Conservation (phyloP, 1,284 basidiomycete genomes). For the Papiliotrema nemorosa region DNA sequence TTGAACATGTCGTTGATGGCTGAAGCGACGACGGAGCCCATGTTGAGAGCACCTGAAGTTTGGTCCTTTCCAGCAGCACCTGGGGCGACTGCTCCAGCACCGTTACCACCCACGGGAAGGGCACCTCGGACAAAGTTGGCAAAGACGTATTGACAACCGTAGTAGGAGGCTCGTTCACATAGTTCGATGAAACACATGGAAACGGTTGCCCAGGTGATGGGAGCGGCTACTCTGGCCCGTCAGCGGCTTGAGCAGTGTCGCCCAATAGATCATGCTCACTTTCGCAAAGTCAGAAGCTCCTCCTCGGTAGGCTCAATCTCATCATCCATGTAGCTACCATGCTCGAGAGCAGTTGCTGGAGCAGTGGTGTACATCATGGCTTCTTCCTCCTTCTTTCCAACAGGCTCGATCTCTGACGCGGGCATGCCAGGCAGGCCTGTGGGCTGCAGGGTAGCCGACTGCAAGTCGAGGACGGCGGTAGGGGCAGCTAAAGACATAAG, state of each 20-base stretch:
- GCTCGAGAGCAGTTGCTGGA: too few relatives aligned
- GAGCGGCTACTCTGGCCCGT: conserved; percentile 6
- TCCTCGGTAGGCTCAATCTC: conserved; percentile 9
- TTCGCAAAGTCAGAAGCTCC: conserved; percentile 6
- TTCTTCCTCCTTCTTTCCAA: too few relatives aligned
- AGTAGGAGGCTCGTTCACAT: conserved; percentile 16
- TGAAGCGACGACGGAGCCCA: conserved; percentile 27
- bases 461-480: too few relatives aligned
- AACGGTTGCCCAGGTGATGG: conserved; percentile 10
- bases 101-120: conserved; percentile 61
- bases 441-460: too few relatives aligned
- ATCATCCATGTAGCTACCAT: conserved; percentile 1
- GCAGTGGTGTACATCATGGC: too few relatives aligned
- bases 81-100: conserved; percentile 65
- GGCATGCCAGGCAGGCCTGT: too few relatives aligned
- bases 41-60: conserved; percentile 57
- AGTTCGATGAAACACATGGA: conserved; percentile 17
- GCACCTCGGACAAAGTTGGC: conserved; percentile 42
- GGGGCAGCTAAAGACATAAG: too few relatives aligned
- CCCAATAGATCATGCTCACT: background rate
- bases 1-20: conserved; percentile 32
- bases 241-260: background rate
- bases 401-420: too few relatives aligned
- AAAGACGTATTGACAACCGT: conserved; percentile 17
- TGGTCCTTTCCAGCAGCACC: conserved; percentile 56